Evolutionary conservation across 768 basidiomycete species (phyloP).

Genomic region (Boletus rubroflammeus): DNA sequence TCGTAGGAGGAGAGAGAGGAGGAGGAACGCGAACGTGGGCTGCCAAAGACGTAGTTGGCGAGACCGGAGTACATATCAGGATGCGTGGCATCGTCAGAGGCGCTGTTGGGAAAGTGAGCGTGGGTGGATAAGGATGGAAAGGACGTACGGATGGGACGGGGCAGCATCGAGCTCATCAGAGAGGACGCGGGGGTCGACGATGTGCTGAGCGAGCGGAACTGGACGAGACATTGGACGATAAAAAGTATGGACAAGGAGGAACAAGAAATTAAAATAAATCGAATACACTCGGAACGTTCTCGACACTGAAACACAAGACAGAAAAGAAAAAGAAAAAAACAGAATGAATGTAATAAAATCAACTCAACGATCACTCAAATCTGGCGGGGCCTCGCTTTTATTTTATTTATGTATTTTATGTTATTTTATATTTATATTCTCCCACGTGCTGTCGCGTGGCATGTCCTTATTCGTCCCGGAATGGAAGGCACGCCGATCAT

Average conservation of each 20-base stretch:
- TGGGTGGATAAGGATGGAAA: not conserved
- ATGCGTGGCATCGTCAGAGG: not conserved
- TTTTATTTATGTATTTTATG: conserved; percentile 16
- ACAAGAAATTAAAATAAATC: not conserved
- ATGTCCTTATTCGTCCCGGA: conserved; percentile 5
- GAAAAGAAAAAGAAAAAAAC: not conserved
- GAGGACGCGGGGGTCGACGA: conserved; percentile 28
- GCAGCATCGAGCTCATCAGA: conserved; percentile 23
- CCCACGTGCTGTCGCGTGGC: conserved; percentile 28
- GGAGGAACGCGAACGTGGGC: conserved; percentile 21
- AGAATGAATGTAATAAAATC: not conserved
- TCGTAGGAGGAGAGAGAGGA: conserved; percentile 10
- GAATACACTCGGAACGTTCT: not conserved
- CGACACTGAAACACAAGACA: too few species aligned
- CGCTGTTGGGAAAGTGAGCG: not conserved
- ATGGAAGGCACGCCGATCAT: not conserved
- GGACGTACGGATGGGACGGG: conserved; percentile 1
- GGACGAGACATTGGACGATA: conserved; percentile 16
- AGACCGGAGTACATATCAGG: conserved; percentile 37
- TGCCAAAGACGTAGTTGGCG: conserved; percentile 43
- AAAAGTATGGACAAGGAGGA: conserved; percentile 21
- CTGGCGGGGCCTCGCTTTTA: not conserved
- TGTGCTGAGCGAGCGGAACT: conserved; percentile 22
- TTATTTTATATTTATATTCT: conserved; percentile 3
- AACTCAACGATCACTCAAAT: not conserved